Evolutionary conservation across 768 basidiomycete species (phyloP).

Genomic region (Postia placenta): DNA sequence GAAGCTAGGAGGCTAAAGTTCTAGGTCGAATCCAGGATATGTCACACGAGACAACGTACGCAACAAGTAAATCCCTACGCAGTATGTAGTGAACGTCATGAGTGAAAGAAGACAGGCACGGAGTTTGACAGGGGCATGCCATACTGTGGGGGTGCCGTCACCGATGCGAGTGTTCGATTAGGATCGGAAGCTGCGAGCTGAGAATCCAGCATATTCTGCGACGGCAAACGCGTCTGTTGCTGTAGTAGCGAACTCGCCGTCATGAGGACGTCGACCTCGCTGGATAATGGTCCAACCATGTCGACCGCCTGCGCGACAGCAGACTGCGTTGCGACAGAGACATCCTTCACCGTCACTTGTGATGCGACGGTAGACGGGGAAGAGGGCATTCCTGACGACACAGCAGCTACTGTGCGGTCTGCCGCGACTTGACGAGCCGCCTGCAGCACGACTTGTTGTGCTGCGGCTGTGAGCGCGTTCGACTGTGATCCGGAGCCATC

Average conservation of each 20-base stretch:
- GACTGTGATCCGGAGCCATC: constrained; percentile 38
- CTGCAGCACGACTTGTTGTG: constrained; percentile 76
- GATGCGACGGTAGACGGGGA: constrained; percentile 16
- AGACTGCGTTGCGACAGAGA: constrained; percentile 59
- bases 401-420: constrained; percentile 41
- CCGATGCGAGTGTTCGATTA: constrained; percentile 30
- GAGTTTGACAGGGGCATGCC: not conserved
- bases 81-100: constrained; percentile 5
- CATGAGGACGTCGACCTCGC: constrained; percentile 77
- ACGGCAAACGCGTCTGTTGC: constrained; percentile 29
- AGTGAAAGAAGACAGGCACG: constrained; percentile 11
- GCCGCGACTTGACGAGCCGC: constrained; percentile 59
- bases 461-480: constrained; percentile 64
- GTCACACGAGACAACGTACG: constrained; percentile 5
- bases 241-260: constrained; percentile 53
- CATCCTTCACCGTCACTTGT: constrained; percentile 52
- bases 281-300: constrained; percentile 63
- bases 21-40: constrained; percentile 4
- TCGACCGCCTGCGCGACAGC: constrained; percentile 83
- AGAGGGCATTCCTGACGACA: constrained; percentile 34
- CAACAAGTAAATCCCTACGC: not conserved
- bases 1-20: not conserved
- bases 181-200: constrained; percentile 21
- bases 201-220: not conserved
- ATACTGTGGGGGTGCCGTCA: constrained; percentile 15